Evolutionary conservation across 2,329 filamentous ascomycete genomes (phyloP).

Genomic region (Venturia aucupariae): DNA sequence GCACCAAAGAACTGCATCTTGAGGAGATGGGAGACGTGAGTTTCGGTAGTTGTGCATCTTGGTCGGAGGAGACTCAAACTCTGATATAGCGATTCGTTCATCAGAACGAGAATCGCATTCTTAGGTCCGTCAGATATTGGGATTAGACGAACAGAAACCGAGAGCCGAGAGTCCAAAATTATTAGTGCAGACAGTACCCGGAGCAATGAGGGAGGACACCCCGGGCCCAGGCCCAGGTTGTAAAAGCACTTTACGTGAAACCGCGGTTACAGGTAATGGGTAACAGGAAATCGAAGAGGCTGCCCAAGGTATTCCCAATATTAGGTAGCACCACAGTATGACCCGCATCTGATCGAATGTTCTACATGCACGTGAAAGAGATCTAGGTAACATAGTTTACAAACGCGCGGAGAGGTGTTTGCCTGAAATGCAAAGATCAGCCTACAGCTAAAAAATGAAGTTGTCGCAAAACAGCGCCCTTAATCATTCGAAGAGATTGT

Average conservation of each 20-base stretch:
- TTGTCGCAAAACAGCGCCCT: neutral
- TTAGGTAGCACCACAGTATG: no score
- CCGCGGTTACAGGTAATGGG: no score
- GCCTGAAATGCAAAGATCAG: neutral
- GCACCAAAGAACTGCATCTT: neutral
- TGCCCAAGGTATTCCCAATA: neutral
- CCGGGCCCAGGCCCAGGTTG: no score
- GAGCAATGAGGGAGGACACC: neutral
- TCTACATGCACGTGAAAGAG: neutral
- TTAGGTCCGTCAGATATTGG: neutral
- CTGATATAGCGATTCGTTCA: constrained; percentile 4
- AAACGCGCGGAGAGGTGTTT: neutral
- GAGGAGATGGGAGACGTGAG: neutral
- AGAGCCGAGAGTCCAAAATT: neutral
- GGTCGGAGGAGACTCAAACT: neutral
- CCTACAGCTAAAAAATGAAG: neutral
- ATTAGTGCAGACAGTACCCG: neutral
- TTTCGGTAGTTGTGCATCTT: neutral
- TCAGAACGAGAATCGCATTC: neutral
- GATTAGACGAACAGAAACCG: neutral
- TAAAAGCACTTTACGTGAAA: no score
- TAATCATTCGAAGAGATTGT: neutral
- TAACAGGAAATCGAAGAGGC: no score
- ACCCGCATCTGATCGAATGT: neutral
- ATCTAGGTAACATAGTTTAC: neutral